phyloP scores from a whole-genome alignment of 169 alveolate genomes.

The Theileria luwenshuni region DNA sequence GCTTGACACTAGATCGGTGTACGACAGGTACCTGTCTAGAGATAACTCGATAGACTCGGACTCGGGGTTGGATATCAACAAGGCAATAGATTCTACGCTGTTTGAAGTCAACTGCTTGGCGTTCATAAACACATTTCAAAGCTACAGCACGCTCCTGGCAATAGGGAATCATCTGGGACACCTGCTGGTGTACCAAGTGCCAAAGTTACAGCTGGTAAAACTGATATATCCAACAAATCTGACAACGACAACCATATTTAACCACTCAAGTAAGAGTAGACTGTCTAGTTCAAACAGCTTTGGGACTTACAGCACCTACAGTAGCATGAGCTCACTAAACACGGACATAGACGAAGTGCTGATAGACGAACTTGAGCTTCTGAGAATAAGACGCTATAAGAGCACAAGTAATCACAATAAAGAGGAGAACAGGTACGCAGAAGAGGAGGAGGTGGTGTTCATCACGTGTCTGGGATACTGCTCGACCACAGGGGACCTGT shows the following conservation, averaged over 20 bases:
- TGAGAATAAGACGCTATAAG: constrained; percentile 1
- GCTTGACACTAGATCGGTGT: constrained; percentile 62
- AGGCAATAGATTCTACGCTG: constrained; percentile 24
- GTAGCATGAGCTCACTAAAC: neutral
- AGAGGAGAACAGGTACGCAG: constrained; percentile 25
- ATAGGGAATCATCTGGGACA: constrained; percentile 66
- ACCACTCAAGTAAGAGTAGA: neutral
- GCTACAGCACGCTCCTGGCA: constrained; percentile 29
- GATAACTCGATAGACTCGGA: constrained; percentile 19
- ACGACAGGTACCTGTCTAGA: constrained; percentile 11
- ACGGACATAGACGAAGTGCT: constrained; percentile 4
- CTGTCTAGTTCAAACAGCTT: neutral
- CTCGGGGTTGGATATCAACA: neutral
- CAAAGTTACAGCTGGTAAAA: constrained; percentile 49
- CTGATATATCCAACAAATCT: constrained; percentile 41
- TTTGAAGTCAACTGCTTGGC: constrained; percentile 52
- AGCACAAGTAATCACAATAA: neutral
- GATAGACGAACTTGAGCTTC: constrained; percentile 5
- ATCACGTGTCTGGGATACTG: constrained; percentile 45
- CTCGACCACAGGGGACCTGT: constrained; percentile 42
- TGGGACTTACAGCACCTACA: neutral
- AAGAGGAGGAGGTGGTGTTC: constrained; percentile 27
- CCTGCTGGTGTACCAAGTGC: constrained; percentile 46
- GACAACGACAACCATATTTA: neutral
- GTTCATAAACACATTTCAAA: constrained; percentile 48